Conservation (phyloP, 495 filamentous ascomycete genomes). For the Hypoxylon fuscum region DNA sequence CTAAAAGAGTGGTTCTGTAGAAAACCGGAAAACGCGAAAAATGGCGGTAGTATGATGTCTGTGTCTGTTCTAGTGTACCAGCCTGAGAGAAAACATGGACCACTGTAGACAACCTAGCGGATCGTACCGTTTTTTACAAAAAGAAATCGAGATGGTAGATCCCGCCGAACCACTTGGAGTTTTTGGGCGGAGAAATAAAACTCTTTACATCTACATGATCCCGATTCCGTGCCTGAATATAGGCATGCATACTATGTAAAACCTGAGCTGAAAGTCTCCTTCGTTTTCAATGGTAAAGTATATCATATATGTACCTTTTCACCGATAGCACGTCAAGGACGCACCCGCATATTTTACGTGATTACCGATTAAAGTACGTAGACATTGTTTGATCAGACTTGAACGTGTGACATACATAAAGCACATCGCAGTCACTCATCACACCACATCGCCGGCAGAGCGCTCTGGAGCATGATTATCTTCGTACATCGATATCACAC, state of each 20-base stretch:
- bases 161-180: slow-evolving; percentile 17
- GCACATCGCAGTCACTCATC: slow-evolving; percentile 5
- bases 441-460: slow-evolving; percentile 13
- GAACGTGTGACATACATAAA: neutral
- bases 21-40: too few relatives aligned
- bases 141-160: slow-evolving; percentile 33
- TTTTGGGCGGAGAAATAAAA: slow-evolving; percentile 21
- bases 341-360: too few relatives aligned
- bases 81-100: slow-evolving; percentile 17
- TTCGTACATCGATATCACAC: slow-evolving; percentile 24
- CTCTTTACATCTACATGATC: slow-evolving; percentile 4
- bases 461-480: slow-evolving; percentile 22
- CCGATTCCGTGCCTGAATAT: slow-evolving; percentile 10
- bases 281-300: too few relatives aligned
- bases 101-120: slow-evolving; percentile 23
- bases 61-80: slow-evolving; percentile 29
- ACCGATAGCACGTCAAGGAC: too few relatives aligned
- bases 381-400: neutral
- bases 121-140: slow-evolving; percentile 27
- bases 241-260: slow-evolving; percentile 10
- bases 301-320: neutral
- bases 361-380: too few relatives aligned
- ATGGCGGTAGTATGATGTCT: too few relatives aligned
- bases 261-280: slow-evolving; percentile 6
- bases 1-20: too few relatives aligned